Evolutionary conservation across 495 filamentous ascomycete species (phyloP).

Genomic region (Alectoria sarmentosa): DNA sequence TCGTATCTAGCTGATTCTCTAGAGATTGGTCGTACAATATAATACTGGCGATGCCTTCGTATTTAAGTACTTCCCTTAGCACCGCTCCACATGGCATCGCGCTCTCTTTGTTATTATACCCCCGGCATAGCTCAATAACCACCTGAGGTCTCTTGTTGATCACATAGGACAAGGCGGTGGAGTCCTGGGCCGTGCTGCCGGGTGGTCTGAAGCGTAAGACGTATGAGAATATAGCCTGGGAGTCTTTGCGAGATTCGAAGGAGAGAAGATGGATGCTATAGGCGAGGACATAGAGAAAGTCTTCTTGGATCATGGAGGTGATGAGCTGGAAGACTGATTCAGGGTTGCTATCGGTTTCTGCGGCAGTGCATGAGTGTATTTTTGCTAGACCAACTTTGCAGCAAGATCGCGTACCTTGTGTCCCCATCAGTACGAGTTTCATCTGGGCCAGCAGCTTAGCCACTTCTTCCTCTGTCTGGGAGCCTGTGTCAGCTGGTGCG

Average conservation of each 20-base stretch:
- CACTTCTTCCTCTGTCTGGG: constrained; percentile 64
- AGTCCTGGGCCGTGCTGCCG: constrained; percentile 49
- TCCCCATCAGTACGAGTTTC: constrained; percentile 78
- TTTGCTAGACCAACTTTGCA: not conserved
- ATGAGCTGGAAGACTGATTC: constrained; percentile 80
- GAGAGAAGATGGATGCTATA: constrained; percentile 71
- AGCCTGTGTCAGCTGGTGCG: constrained; percentile 23
- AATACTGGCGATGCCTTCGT: constrained; percentile 78
- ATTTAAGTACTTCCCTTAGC: constrained; percentile 85
- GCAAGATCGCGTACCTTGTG: constrained; percentile 51
- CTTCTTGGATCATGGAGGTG: constrained; percentile 73
- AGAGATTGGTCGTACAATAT: constrained; percentile 86
- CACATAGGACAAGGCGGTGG: constrained; percentile 77
- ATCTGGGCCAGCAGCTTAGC: constrained; percentile 72
- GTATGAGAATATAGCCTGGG: constrained; percentile 83
- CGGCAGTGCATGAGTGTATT: constrained; percentile 6
- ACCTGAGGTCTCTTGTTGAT: constrained; percentile 79
- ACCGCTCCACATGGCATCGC: constrained; percentile 89
- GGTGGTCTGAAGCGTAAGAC: constrained; percentile 74
- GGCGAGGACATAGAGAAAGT: constrained; percentile 77
- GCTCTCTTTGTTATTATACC: constrained; percentile 85
- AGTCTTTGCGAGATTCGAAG: constrained; percentile 90
- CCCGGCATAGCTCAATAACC: constrained; percentile 77
- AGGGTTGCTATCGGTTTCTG: constrained; percentile 78
- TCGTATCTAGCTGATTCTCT: constrained; percentile 45